A percentile compares a stretch with the other conserved stretches of the same genome.
These are phyloP conservation scores for Lavandula angustifolia DNA, from an alignment of 257 asterid genomes.

Conservation along the genomic window DNA sequence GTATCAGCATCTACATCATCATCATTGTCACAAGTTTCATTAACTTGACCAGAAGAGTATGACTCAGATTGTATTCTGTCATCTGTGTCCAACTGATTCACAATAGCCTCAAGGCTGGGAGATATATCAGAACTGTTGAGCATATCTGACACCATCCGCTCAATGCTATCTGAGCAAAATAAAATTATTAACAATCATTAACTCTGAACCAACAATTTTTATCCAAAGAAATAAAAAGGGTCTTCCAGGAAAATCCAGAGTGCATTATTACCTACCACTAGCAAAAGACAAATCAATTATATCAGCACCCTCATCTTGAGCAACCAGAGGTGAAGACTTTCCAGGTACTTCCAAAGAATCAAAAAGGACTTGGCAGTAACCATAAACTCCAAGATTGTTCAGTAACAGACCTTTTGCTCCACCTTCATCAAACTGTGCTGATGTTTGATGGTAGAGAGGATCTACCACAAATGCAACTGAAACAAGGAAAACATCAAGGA, in stretches of 20 bases:
- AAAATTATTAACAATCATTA: constrained; percentile 25
- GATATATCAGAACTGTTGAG: constrained; percentile 65
- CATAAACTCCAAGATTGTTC: constrained; percentile 94
- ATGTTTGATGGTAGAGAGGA: constrained; percentile 97
- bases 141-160: constrained; percentile 67
- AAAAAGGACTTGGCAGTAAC: constrained; percentile 82
- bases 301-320: constrained; percentile 42
- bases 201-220: constrained; percentile 1
- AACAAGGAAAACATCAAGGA: constrained; percentile 23
- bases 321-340: constrained; percentile 44
- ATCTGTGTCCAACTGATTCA: constrained; percentile 64
- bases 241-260: constrained; percentile 24
- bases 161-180: constrained; percentile 58
- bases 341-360: constrained; percentile 94
- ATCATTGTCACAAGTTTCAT: constrained; percentile 38
- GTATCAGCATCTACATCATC: constrained; percentile 49
- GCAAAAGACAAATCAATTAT: constrained; percentile 79
- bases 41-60: constrained; percentile 46
- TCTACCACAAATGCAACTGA: constrained; percentile 91
- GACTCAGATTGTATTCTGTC: constrained; percentile 56
- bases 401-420: constrained; percentile 94
- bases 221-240: constrained; percentile 17
- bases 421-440: constrained; percentile 98
- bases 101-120: constrained; percentile 72
- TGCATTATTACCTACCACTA: constrained; percentile 55